Base-by-base conservation (phyloP, 768 basidiomycete genomes). In the Candolleomyces eurysporus region DNA sequence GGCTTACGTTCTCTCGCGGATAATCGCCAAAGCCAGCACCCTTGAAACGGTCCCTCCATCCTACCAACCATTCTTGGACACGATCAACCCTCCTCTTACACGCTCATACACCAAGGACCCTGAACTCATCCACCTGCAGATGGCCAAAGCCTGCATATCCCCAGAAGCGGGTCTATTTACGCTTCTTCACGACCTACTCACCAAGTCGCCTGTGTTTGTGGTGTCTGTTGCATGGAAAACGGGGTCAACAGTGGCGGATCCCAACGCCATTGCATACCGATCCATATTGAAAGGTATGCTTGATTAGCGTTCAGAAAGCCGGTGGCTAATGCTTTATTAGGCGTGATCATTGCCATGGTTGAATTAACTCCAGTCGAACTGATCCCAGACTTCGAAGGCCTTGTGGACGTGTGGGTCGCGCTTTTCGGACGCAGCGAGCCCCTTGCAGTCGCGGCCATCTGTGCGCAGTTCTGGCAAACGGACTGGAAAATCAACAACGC, bases 251-350 rank as follows among this genome's bases (percentile, higher is more conserved):
- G 76, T 91, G 16, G 87, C 86, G 10, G 89, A 91, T 65, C 85
- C 89, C 0, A 94, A 95, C 67, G 85, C 88, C 0, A 83, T 90
- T 26, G 89, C 89, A 0, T 92, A 85, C 69, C 85, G 93, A 39
- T 90, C 91, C 6, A 88, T 94, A 14, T 66, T 94, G 57, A 96
- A 95, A 84, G 91, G 94, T 92, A 48, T 39, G 78, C 69, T 4
- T 3, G 48, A 16, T 19, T 19, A 13, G 42, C 59, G 16, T 50
- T 2, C n/a, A 48, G 48, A 4, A 14, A 49, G 14, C 16, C 64
- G 16, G 59, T 58, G 55, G 54, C 60, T 40, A 50, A 67, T 32
- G 11, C 30, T 61, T 30, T 40, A n/a, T 26, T 61, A 96, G 94
- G 92, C 45, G 83, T 96, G 19, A 57, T 95, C 21, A 87, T 92